phyloP scores from a whole-genome alignment of 352 stramenopile species.

The Globisporangium rhizosaccharum region DNA sequence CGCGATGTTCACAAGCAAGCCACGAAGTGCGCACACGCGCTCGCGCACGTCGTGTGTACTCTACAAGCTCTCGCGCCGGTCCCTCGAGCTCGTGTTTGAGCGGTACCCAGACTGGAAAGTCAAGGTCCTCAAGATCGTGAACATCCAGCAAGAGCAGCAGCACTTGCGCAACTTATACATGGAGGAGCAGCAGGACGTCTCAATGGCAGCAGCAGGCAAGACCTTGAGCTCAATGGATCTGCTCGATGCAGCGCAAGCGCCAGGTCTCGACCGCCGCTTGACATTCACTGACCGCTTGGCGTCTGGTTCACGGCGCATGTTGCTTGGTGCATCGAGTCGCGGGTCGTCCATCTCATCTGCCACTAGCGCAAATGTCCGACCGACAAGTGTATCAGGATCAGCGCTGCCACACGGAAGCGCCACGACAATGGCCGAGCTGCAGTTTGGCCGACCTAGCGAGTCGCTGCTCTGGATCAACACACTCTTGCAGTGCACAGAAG shows the following conservation, averaged over 20 bases:
- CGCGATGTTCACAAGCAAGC: slow-evolving; percentile 27
- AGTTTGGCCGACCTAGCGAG: slow-evolving; percentile 3
- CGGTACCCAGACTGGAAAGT: slow-evolving; percentile 39
- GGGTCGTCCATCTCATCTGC: slow-evolving; percentile 4
- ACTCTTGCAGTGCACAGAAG: slow-evolving; percentile 15
- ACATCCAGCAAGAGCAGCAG: slow-evolving; percentile 21
- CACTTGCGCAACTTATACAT: slow-evolving; percentile 9
- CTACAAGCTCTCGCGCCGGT: slow-evolving; percentile 31
- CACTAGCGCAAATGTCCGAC: neutral
- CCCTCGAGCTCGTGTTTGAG: slow-evolving; percentile 43
- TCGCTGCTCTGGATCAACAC: neutral
- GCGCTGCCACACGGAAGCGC: too few relatives aligned
- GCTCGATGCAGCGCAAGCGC: slow-evolving; percentile 14
- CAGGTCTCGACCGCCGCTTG: neutral
- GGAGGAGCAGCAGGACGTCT: slow-evolving; percentile 18
- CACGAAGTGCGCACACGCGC: slow-evolving; percentile 29
- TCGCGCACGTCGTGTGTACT: slow-evolving; percentile 43
- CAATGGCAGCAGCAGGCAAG: neutral
- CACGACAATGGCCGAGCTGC: neutral
- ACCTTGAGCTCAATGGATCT: slow-evolving; percentile 18
- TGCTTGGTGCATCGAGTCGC: neutral
- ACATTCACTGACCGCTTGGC: slow-evolving; percentile 1
- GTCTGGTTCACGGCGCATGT: neutral
- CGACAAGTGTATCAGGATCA: too few relatives aligned
- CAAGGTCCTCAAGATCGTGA: slow-evolving; percentile 35